Percentiles rank a stretch among this genome's conserved stretches.
These are phyloP conservation scores for Lactarius quietus DNA, from an alignment of 768 basidiomycete genomes.

Conservation along the genomic window DNA sequence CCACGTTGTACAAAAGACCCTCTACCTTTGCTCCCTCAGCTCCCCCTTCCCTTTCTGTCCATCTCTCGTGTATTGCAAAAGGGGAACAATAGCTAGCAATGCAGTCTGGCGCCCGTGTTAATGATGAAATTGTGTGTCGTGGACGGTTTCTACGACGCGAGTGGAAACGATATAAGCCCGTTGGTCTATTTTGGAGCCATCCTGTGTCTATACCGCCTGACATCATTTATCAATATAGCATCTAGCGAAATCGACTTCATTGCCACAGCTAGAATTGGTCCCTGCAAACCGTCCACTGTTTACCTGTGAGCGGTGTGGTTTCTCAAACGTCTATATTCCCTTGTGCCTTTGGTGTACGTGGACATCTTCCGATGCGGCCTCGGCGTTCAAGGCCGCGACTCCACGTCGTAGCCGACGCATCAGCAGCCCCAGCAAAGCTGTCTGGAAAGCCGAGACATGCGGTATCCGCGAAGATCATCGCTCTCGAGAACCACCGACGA, in stretches of 20 bases:
- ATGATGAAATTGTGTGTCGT: conserved; percentile 18
- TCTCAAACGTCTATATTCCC: conserved; percentile 23
- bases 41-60: neutral
- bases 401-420: conserved; percentile 11
- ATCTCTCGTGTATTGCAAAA: neutral
- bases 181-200: neutral
- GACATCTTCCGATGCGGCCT: conserved; percentile 18
- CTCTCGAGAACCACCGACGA: neutral
- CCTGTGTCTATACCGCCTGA: neutral
- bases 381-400: conserved; percentile 13
- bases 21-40: neutral
- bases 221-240: conserved; percentile 10
- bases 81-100: neutral
- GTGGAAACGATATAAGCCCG: conserved; percentile 20
- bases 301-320: conserved; percentile 24
- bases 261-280: conserved; percentile 18
- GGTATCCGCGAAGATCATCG: neutral
- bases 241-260: conserved; percentile 24
- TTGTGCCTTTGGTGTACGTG: conserved; percentile 26
- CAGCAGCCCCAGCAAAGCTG: conserved; percentile 7
- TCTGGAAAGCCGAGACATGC: neutral
- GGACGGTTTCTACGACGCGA: conserved; percentile 18
- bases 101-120: neutral
- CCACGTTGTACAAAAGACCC: conserved; percentile 5
- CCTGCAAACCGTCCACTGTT: conserved; percentile 22